These are phyloP conservation scores for Xerocomellus intermedius DNA, from an alignment of 768 basidiomycete species.

Conservation along the genomic window DNA sequence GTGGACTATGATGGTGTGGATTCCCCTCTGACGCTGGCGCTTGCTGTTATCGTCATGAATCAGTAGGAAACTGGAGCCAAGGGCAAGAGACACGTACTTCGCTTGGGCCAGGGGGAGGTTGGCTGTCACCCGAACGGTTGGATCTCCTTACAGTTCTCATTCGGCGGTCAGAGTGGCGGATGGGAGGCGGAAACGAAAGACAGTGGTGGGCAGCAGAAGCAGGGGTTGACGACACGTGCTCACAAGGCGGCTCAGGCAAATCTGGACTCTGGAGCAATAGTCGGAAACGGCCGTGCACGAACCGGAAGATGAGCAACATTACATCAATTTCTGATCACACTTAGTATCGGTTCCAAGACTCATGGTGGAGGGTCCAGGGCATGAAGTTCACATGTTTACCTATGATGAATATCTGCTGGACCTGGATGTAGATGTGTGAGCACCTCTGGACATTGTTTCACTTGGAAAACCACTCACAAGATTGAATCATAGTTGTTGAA, in stretches of 20 bases:
- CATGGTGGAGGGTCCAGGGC: not conserved
- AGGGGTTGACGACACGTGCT: not conserved
- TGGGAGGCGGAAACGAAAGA: not conserved
- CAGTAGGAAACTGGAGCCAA: not conserved
- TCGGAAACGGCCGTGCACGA: not conserved
- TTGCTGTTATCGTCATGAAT: not conserved
- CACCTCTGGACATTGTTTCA: not conserved
- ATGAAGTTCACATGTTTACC: not conserved
- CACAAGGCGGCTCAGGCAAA: not conserved
- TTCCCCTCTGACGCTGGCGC: not conserved
- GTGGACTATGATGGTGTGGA: not conserved
- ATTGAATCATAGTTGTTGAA: not conserved
- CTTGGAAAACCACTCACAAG: not conserved
- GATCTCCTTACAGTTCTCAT: not conserved
- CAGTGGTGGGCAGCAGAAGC: not conserved
- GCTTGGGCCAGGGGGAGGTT: not conserved
- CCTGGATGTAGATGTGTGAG: not conserved
- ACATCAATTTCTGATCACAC: not conserved
- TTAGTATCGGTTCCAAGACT: not conserved
- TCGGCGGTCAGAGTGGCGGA: not conserved
- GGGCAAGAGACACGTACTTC: not conserved
- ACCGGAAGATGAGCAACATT: not conserved
- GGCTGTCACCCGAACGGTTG: not conserved
- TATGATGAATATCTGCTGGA: not conserved
- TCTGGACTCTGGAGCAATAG: not conserved